Evolutionary conservation across 177 flowering plant species (phyloP), one percentile per base, ranked within the genome.

Genomic region (Vitis hybrid): DNA sequence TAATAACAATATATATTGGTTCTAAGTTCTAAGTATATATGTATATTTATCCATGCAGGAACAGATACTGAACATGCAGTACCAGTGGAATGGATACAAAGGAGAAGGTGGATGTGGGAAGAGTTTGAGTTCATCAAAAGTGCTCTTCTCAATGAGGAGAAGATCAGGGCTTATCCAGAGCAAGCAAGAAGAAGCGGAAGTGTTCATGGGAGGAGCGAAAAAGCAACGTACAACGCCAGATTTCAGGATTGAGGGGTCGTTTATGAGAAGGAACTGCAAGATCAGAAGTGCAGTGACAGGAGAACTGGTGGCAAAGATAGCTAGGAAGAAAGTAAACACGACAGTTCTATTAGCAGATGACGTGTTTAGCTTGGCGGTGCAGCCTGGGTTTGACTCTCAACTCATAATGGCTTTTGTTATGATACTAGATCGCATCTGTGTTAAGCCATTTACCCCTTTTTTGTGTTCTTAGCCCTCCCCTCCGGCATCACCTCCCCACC

Each of bases 391-490:
- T 52, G 79, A 81, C 12, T 19, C 67, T 19, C 67, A 82, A 44
- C 78, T 89, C 50, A 58, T 82, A 31, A 87, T 87, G 92, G 90
- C 87, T 13, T 88, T 87, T 60, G 81, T 89, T 1, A 51, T 84
- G 24, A 64, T 84, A 71, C 71, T 89, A 82, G 92, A 89, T 76
- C 87, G 92, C 11, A 85, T 87, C 33, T 81, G 77, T 64, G 20
- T 33, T 1, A 84, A 83, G 58, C 68, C 88, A 0, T 83, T 49
- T 56, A 14, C 77, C n/a, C 85, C 90, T 3, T 3, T 67, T 70
- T 71, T 89, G 75, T 87, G 89, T 71, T 81, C 71, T 53, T 82
- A 38, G 47, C 47, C 47, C 9, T 38, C 8, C 47, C 47, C 47
- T 38, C 9, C 47, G 9, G 47, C 47, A 38, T 38, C 47, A 28